Base-by-base conservation (phyloP, 176 grass and related monocot species). In the Elaeis guineensis region DNA sequence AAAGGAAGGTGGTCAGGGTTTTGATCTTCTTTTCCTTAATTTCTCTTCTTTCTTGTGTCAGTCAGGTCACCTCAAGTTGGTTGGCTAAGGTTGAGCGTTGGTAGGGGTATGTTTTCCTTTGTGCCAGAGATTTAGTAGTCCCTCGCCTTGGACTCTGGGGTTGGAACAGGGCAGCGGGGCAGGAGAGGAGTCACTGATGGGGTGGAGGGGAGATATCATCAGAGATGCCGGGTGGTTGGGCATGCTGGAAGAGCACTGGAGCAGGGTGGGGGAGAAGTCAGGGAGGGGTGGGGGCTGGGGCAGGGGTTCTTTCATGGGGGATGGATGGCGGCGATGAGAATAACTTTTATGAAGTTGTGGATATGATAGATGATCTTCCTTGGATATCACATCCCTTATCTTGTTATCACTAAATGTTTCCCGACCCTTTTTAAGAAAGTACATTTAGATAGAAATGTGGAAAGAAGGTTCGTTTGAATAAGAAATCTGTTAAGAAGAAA, bases 71-170 rank as follows among this genome's bases (percentile, higher is more conserved):
- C 25, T 74, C 17, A 11, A 75, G 69, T 24, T n/a, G n/a, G n/a
- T n/a, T 90, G 25, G 25, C 25, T 28, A 5, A 28, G 86, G 80
- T 76, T 81, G 23, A 90, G 80, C 72, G 56, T 80, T 67, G 80
- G 83, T 4, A 78, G 79, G 21, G 83, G 80, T 11, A 77, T 87
- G 61, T 87, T 4, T 5, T 78, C 67, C 50, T 60, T 52, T 17
- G 74, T 67, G 17, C 79, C 77, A 72, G 88, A 67, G 72, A 28
- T 5, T 28, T 84, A 90, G 64, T 72, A 73, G 32, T 73, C 86
- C 87, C 87, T 90, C 28, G 81, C 71, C 22, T 61, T 21, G 18
- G 80, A 60, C 5, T 55, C 69, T 56, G 69, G 55, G 0, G 64
- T 74, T 16, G 67, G 70, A 9, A 70, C 74, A 25, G 50, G 25